phyloP scores from a whole-genome alignment of 345 rosid species.

The Citrus maxima region DNA sequence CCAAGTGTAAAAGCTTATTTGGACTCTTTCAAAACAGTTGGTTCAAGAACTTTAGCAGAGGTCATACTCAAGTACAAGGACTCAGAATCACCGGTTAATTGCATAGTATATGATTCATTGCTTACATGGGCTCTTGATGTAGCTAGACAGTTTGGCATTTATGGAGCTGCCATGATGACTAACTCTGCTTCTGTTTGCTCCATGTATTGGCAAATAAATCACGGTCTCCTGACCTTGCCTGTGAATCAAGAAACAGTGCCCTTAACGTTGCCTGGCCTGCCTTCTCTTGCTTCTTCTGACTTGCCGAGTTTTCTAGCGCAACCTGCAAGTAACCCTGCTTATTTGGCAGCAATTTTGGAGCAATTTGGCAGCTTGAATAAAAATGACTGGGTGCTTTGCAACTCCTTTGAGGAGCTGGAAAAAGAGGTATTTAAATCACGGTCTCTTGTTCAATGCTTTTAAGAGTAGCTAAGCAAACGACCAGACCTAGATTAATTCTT shows the following conservation, averaged over 20 bases:
- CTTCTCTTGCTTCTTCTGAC: slow-evolving; percentile 30
- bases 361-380: slow-evolving; percentile 7
- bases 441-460: not conserved
- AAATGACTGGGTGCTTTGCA: slow-evolving; percentile 46
- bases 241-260: slow-evolving; percentile 18
- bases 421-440: slow-evolving; percentile 28
- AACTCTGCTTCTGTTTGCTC: slow-evolving; percentile 46
- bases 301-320: slow-evolving; percentile 39
- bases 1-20: slow-evolving; percentile 26
- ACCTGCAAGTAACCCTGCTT: slow-evolving; percentile 28
- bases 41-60: slow-evolving; percentile 41
- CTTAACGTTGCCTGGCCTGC: slow-evolving; percentile 38
- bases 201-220: slow-evolving; percentile 30
- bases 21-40: slow-evolving; percentile 35
- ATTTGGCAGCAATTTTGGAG: slow-evolving; percentile 36
- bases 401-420: slow-evolving; percentile 46
- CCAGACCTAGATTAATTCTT: not conserved
- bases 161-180: slow-evolving; percentile 38
- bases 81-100: slow-evolving; percentile 27
- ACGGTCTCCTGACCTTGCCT: slow-evolving; percentile 30
- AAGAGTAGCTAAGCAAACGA: not conserved
- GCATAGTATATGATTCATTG: slow-evolving; percentile 45
- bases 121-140: slow-evolving; percentile 50
- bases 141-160: slow-evolving; percentile 34
- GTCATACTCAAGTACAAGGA: slow-evolving; percentile 31